Evolutionary conservation across 176 grass and related monocot genomes (phyloP), one percentile per base, ranked within the genome.

Genomic region (Musa itinerans): DNA sequence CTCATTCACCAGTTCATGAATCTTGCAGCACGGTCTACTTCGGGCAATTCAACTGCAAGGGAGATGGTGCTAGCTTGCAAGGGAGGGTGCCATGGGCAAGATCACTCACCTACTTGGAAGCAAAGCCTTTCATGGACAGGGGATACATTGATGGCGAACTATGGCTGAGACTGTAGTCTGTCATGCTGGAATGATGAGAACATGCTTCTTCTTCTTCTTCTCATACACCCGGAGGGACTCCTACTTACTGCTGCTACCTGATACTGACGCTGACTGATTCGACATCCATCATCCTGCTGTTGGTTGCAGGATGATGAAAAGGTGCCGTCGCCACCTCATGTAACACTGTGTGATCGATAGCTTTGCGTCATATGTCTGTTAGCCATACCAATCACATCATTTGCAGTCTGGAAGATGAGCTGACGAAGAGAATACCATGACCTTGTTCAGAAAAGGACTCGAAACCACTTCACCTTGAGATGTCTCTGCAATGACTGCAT

Each of bases 11-110:
- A 20, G 1, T 24, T 26, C 2, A 50, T 53, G 14, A 7, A 64
- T 63, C 52, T 53, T 14, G 55, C 76, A 99, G 95, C 77, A 94
- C 95, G 24, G 88, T 78, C 50, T 74, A 73, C 78, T 99, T 94
- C 26, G 95, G 88, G 9, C 88, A 99, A 61, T 99, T 82, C 83
- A 92, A 66, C 72, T 91, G 90, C 87, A 80, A 78, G 3, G 95
- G 91, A 7, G 72, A 83, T 2, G 95, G 95, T 19, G 95, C 95
- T 15, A 85, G 83, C 72, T 74, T 83, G 66, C 72, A 74, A 10
- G 56, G 81, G 62, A 78, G 90, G 75, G 90, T 89, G 17, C 78
- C 84, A 11, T 99, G 95, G 95, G 82, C 90, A 52, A 92, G 86
- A 68, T 74, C 71, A 83, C 90, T 99, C 73, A 87, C 84, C 79